phyloP scores from a whole-genome alignment of 306 rosid species.

The Quercus ilex region DNA sequence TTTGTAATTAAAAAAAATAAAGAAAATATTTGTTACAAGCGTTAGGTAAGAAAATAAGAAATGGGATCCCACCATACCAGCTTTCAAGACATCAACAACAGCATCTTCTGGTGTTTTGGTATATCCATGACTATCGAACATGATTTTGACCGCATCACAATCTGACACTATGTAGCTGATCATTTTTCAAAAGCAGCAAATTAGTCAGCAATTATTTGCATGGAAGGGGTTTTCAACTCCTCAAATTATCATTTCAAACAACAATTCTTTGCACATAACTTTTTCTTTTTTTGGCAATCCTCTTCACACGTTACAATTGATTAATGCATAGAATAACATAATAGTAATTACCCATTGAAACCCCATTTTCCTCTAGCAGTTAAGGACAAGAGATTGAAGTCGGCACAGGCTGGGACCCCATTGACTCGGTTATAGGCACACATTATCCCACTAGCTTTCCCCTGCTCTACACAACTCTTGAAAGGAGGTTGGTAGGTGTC shows the following conservation, averaged over 20 bases:
- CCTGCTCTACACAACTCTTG: conserved; percentile 63
- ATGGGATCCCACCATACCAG: conserved; percentile 42
- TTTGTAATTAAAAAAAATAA: no score
- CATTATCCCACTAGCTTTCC: conserved; percentile 85
- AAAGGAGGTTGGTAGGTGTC: conserved; percentile 95
- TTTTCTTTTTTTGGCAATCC: no score
- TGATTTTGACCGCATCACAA: conserved; percentile 76
- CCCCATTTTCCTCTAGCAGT: conserved; percentile 65
- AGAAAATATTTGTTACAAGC: no score
- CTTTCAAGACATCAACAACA: conserved; percentile 68
- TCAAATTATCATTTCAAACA: no score
- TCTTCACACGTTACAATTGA: not conserved
- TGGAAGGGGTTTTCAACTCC: no score
- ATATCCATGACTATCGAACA: conserved; percentile 46
- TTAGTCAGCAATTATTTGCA: not conserved
- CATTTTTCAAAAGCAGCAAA: not conserved
- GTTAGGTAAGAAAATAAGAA: no score
- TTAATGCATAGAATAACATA: not conserved
- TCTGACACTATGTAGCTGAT: conserved; percentile 82
- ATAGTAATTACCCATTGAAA: conserved; percentile 57
- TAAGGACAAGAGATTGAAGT: conserved; percentile 54
- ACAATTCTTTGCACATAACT: no score
- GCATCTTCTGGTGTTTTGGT: conserved; percentile 77
- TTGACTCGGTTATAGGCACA: conserved; percentile 86
- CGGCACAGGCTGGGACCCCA: conserved; percentile 89